Evolutionary conservation across 768 basidiomycete genomes (phyloP).

Genomic region (Suillus occidentalis): DNA sequence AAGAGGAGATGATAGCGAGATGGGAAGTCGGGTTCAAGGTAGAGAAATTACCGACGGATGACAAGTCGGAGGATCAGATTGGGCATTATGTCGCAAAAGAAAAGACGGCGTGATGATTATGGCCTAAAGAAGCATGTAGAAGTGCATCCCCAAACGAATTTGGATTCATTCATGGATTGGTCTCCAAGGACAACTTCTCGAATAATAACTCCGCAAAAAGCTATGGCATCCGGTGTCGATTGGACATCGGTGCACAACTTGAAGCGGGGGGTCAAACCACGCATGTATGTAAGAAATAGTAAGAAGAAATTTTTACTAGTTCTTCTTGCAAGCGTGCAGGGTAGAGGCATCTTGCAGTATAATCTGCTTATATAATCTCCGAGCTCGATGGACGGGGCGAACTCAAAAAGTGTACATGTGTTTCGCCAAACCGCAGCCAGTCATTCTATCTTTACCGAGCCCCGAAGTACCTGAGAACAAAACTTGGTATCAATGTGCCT

Average conservation of each 20-base stretch:
- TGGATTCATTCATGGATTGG: conserved; percentile 9
- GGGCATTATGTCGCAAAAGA: conserved; percentile 23
- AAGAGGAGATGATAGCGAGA: conserved; percentile 22
- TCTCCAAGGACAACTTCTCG: conserved; percentile 32
- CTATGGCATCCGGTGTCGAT: conserved; percentile 20
- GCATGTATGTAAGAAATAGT: conserved; percentile 2
- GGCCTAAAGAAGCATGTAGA: conserved; percentile 27
- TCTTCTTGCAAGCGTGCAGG: conserved; percentile 5
- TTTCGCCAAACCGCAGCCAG: neutral
- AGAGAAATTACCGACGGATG: conserved; percentile 29
- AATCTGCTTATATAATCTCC: conserved; percentile 32
- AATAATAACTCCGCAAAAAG: conserved; percentile 34
- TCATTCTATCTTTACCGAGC: neutral
- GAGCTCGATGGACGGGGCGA: conserved; percentile 17
- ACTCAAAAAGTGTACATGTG: conserved; percentile 1
- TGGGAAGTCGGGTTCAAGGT: conserved; percentile 27
- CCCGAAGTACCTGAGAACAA: conserved; percentile 1
- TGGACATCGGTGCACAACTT: conserved; percentile 26
- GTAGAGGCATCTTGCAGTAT: conserved; percentile 1
- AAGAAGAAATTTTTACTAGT: neutral
- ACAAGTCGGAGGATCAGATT: conserved; percentile 31
- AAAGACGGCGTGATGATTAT: conserved; percentile 29
- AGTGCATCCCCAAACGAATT: neutral
- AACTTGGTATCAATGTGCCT: neutral
- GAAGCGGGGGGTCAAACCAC: conserved; percentile 23